Conservation (phyloP, 2,329 filamentous ascomycete species). For the Nakataea oryzae region DNA sequence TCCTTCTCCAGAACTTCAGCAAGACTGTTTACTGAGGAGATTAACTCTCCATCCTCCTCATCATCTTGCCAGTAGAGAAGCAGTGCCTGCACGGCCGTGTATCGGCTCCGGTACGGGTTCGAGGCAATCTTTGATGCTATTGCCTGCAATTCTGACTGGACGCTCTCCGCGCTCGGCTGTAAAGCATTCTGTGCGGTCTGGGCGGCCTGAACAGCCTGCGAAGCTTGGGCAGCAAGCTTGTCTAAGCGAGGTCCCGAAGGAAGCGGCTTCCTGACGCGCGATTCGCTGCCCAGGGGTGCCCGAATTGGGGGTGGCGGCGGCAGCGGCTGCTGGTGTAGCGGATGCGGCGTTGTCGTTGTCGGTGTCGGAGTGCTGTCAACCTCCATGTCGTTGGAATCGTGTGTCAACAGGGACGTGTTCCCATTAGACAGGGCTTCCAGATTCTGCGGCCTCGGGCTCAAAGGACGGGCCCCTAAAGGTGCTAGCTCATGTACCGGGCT, state of each 20-base stretch:
- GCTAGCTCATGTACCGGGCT: conserved; percentile 42
- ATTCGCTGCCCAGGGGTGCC: conserved; percentile 30
- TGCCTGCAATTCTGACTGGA: conserved; percentile 42
- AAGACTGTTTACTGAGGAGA: conserved; percentile 33
- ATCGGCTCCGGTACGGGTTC: conserved; percentile 39
- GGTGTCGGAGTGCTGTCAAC: conserved; percentile 30
- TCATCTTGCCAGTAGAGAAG: conserved; percentile 43
- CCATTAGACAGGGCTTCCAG: conserved; percentile 27
- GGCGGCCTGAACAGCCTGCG: conserved; percentile 14
- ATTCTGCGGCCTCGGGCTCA: conserved; percentile 24
- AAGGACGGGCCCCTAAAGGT: conserved; percentile 27
- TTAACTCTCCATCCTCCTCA: conserved; percentile 33
- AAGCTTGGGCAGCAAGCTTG: conserved; percentile 27
- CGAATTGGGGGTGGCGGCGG: conserved; percentile 21
- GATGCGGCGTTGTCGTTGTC: not conserved
- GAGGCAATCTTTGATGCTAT: conserved; percentile 35
- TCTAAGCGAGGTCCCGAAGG: conserved; percentile 45
- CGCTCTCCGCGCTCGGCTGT: conserved; percentile 37
- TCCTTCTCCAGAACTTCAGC: conserved; percentile 37
- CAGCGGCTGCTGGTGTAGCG: not conserved
- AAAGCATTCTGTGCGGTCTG: conserved; percentile 9
- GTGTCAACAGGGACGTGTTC: conserved; percentile 26
- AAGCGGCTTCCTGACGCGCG: conserved; percentile 43
- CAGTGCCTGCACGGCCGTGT: conserved; percentile 40
- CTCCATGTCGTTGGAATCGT: conserved; percentile 44